Percentiles rank a stretch among this genome's conserved stretches.
Conservation (phyloP, 805 yeast genomes). For the Yamadazyma akitaensis region DNA sequence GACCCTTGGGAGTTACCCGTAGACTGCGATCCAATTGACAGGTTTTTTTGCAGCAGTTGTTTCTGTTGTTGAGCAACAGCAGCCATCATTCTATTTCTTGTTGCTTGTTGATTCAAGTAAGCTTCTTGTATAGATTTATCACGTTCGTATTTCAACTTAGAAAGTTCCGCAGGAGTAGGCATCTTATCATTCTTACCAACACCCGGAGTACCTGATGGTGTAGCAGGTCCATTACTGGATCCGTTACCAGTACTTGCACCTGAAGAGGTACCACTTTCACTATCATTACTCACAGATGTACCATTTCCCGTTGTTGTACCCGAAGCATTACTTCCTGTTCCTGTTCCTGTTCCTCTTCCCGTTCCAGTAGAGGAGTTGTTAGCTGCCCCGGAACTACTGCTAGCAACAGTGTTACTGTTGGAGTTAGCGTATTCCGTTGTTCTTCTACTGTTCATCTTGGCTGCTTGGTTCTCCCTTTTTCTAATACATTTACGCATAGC, state of each 20-base stretch:
- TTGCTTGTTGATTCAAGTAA: constrained; percentile 46
- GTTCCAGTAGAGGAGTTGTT: background rate
- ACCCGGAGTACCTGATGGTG: background rate
- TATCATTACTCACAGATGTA: background rate
- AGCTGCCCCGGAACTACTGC: background rate
- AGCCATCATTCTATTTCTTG: constrained; percentile 40
- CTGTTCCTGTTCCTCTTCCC: background rate
- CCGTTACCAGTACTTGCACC: constrained; percentile 15
- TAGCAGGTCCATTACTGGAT: background rate
- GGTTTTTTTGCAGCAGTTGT: constrained; percentile 11
- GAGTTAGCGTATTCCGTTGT: constrained; percentile 10
- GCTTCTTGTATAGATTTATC: constrained; percentile 83
- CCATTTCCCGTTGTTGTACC: background rate
- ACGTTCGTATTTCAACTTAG: constrained; percentile 78
- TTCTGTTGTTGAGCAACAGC: constrained; percentile 38
- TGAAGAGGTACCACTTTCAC: background rate
- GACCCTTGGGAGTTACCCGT: constrained; percentile 1
- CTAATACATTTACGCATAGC: constrained; percentile 88
- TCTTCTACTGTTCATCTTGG: constrained; percentile 28
- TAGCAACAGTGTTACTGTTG: background rate
- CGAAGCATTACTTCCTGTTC: background rate
- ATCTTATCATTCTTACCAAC: constrained; percentile 39
- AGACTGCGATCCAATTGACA: background rate
- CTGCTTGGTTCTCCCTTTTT: constrained; percentile 69
- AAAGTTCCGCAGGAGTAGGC: constrained; percentile 76